phyloP scores from a whole-genome alignment of 2,329 filamentous ascomycete genomes.

The Alternaria conjuncta region DNA sequence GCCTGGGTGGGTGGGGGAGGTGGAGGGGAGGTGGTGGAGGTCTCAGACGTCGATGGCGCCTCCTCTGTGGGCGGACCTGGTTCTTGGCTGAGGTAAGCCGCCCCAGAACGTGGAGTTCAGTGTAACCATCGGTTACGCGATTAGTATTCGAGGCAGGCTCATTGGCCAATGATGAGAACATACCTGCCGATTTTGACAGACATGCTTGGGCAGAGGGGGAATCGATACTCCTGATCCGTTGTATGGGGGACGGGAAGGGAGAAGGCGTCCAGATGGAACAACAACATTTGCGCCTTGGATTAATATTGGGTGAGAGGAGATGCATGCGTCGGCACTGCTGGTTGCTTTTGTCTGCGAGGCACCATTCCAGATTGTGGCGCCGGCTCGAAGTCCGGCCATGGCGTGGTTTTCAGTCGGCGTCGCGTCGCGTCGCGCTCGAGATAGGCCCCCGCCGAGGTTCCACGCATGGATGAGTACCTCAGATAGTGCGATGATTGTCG shows the following conservation, averaged over 20 bases:
- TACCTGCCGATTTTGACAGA: no score
- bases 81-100: constrained; percentile 7
- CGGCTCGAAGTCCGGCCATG: not conserved
- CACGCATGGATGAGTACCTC: no score
- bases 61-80: not conserved
- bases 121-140: not conserved
- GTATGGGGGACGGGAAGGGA: not conserved
- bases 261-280: not conserved
- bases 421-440: not conserved
- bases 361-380: not conserved
- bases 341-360: not conserved
- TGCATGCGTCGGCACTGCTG: constrained; percentile 11
- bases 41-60: not conserved
- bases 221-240: not conserved
- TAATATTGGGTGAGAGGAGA: constrained; percentile 30
- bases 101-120: not conserved
- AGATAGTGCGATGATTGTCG: no score
- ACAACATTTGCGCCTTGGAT: constrained; percentile 35
- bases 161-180: no score
- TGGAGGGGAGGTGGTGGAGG: no score
- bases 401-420: not conserved
- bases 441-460: no score
- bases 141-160: not conserved
- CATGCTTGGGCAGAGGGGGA: not conserved
- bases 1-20: not conserved